Evolutionary conservation across 1,284 basidiomycete species (phyloP), one percentile per base, ranked within the genome.

Genomic region (Vanrija humicola): DNA sequence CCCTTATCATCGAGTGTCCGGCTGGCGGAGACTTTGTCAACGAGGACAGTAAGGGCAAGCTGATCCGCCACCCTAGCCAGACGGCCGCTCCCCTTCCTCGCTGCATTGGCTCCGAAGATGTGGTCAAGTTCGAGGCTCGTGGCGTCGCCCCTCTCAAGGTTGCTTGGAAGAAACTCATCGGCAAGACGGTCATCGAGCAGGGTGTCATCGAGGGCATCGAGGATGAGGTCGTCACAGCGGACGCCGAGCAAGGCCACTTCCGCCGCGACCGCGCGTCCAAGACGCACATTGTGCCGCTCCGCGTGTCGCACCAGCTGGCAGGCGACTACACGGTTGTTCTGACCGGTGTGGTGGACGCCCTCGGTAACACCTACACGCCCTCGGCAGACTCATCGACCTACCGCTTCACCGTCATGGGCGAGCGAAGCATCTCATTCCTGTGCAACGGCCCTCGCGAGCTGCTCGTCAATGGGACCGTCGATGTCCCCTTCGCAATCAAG

Each of bases 171-270:
- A 85, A 67, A 82, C 84, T 43, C 75, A 21, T 55, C 28, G 57
- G 49, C n/a, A 38, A 42, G 16, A 85, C 54, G 82, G 86, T 64
- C 82, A 34, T 34, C 34, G 83, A 42, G 79, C 55, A 55, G 18
- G 89, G 88, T 54, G 77, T 86, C 26, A 87, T 92, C 10, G 89
- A 92, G 69, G 89, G 89, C 1, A 90, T 93, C 52, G 87, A 91
- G 70, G 84, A 82, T 42, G 81, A 73, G 39, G 34, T 57, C 16
- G n/a, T 52, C 29, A 46, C 53, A 21, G 40, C 64, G n/a, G 56
- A 55, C 2, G 65, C 65, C 19, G 52, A 61, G 38, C 48, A 65
- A 16, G 62, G 64, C 12, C 51, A 66, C 23, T 61, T 64, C 21
- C 56, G 66, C 23, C 54, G 66, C 15, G 68, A 68, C 43, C 54